A percentile compares a stretch with the other conserved stretches of the same genome.
Evolutionary conservation across 371 early-diverging fungal genomes (phyloP).

Genomic region (Umbelopsis sp.): DNA sequence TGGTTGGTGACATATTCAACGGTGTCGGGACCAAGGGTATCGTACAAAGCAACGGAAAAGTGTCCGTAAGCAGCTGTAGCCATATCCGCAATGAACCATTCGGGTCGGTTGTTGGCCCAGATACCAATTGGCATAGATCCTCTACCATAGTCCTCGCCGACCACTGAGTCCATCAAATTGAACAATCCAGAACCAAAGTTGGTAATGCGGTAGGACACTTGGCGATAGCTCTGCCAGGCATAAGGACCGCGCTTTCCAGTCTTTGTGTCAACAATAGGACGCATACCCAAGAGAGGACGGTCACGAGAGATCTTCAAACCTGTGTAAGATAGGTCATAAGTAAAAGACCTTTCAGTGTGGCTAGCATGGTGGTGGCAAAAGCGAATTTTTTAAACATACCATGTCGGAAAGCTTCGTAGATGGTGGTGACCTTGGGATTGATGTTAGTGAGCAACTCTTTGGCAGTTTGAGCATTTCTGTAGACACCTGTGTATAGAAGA

Average conservation of each 20-base stretch:
- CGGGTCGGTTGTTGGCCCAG: conserved; percentile 85
- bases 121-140: conserved; percentile 59
- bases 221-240: conserved; percentile 79
- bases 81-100: conserved; percentile 90
- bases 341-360: not conserved
- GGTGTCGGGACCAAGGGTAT: conserved; percentile 90
- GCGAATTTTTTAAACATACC: conserved; percentile 29
- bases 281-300: conserved; percentile 58
- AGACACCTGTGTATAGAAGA: conserved; percentile 31
- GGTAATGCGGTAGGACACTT: conserved; percentile 67
- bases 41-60: conserved; percentile 92
- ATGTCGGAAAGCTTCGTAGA: conserved; percentile 42
- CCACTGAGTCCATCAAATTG: conserved; percentile 46
- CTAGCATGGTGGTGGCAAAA: not conserved
- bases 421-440: conserved; percentile 46
- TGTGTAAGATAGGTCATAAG: conserved; percentile 13
- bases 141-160: conserved; percentile 24
- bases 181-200: conserved; percentile 72
- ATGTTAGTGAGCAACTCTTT: conserved; percentile 30
- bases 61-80: conserved; percentile 59
- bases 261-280: conserved; percentile 44
- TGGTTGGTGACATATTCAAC: conserved; percentile 72
- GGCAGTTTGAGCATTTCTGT: conserved; percentile 36
- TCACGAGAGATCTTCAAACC: conserved; percentile 43
- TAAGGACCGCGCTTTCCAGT: conserved; percentile 69